Base-by-base conservation (phyloP, 2,329 filamentous ascomycete genomes). In the Gaeumannomyces tritici region DNA sequence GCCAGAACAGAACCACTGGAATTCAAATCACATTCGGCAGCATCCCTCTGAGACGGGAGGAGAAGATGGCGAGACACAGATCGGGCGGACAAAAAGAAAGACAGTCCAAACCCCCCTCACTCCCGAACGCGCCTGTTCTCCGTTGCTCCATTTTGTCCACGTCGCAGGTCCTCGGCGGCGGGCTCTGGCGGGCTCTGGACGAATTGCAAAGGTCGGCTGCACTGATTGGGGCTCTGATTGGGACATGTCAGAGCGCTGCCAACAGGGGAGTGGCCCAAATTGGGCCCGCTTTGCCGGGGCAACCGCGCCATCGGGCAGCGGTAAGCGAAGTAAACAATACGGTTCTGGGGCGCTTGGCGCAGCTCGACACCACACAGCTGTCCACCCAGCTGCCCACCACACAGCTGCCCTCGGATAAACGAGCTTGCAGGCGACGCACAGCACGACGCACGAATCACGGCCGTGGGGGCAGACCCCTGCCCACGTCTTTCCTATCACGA, bases 241-340 rank as follows among this genome's bases (percentile, higher is more conserved):
- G 29, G 29, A 7, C 15, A n/a, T n/a, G 42, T 47, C 15, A n/a
- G 42, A 18, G 4, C 35, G 35, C 35, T 21, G 2, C 6, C 15
- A n/a, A 21, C 42, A 47, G 13, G 42, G 18, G 42, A 24, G 42
- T 13, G 21, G 18, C 42, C 42, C 42, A 51, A 24, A 9, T 24
- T 3, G 11, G 42, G 21, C 59, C 18, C 18, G 5, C 18, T 59
- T 62, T 62, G 61, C 29, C 61, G 27, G n/a, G 55, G 61, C 61
- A 62, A 62, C 61, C 21, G 42, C 42, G 24, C 42, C 7, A 51
- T 13, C 7, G 21, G 42, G 21, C 42, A 51, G 42, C 42, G 42
- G 42, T 51, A 51, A 51, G 42, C 11, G 55, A 47, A 58, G 27
- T 59, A 47, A 62, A 62, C 55, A 59, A 56, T 35, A 31, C 35